Conservation (phyloP, 2,329 filamentous ascomycete genomes). For the Penicillium sp. region DNA sequence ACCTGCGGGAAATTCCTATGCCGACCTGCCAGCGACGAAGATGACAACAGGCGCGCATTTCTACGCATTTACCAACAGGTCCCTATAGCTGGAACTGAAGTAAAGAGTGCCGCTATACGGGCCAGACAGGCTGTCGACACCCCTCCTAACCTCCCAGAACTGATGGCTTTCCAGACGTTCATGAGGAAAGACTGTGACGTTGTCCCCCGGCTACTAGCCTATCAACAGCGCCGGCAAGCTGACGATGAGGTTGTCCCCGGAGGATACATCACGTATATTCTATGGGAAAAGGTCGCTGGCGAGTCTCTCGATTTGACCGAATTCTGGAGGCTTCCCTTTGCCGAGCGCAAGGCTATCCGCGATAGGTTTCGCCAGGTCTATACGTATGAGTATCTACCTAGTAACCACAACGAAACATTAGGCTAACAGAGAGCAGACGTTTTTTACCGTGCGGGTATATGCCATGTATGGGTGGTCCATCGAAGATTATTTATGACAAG, state of each 20-base stretch:
- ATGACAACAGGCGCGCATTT: conserved; percentile 4
- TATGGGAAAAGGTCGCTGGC: conserved; percentile 5
- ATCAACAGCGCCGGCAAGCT: conserved; percentile 2
- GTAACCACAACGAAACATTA: background rate
- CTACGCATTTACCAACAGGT: conserved; percentile 5
- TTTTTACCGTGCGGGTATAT: conserved; percentile 2
- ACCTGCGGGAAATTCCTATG: conserved; percentile 4
- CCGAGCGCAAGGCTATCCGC: conserved; percentile 5
- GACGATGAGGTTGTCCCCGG: conserved; percentile 2
- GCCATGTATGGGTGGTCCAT: conserved; percentile 6
- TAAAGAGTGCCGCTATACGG: background rate
- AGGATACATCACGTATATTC: conserved; percentile 1
- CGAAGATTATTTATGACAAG: conserved; percentile 5
- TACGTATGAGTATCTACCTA: conserved; percentile 1
- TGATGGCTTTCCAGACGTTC: background rate
- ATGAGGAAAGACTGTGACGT: background rate
- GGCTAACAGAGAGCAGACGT: conserved; percentile 2
- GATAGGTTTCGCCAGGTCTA: conserved; percentile 5
- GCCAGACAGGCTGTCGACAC: background rate
- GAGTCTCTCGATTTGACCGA: conserved; percentile 4
- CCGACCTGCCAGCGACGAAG: background rate
- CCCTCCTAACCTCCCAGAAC: conserved; percentile 1
- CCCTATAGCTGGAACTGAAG: conserved; percentile 6
- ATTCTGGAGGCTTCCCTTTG: conserved; percentile 6
- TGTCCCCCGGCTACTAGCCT: conserved; percentile 4